Evolutionary conservation across 2,329 filamentous ascomycete genomes (phyloP), one percentile per base, ranked within the genome.

Genomic region (Fusarium irregulare): DNA sequence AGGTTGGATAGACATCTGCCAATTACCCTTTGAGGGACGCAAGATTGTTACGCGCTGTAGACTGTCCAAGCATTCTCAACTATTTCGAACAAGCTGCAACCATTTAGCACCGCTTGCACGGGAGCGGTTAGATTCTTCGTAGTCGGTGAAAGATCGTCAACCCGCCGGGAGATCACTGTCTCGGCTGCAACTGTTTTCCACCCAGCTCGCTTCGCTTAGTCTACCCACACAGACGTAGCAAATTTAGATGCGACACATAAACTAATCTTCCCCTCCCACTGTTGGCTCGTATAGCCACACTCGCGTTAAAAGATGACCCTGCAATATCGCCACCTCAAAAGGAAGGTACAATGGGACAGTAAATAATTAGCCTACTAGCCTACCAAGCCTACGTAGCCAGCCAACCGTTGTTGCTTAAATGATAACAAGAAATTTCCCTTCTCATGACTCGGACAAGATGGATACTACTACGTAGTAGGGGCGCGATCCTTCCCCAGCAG

Each of bases 341-440:
- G 34, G 10, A 37, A 37, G 34, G 34, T n/a, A n/a, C 6, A 37
- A 5, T n/a, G 6, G 34, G 34, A n/a, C 18, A 12, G 10, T 11
- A 37, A n/a, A 37, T 37, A 13, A 32, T 32, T 30, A 6, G 34
- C 16, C 32, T 37, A 32, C 30, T 32, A 32, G 7, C 30, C 30
- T 32, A 16, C 7, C 30, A 14, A 32, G 7, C 30, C 30, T 16
- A 16, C 7, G 7, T 32, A n/a, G 18, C 10, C 1, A 37, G 5
- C 34, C 16, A 10, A 34, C 32, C 5, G 32, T 6, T 34, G 16
- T 34, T 34, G 5, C 32, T 34, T 34, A 5, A 18, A 18, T 10
- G 32, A 1, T 37, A 11, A n/a, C 18, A 37, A n/a, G 6, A 6
- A 37, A 10, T 3, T n/a, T n/a, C 2, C 10, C 2, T n/a, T 12